Evolutionary conservation across 2,329 filamentous ascomycete species (phyloP), one percentile per base, ranked within the genome.

Genomic region (Diaporthe eres): DNA sequence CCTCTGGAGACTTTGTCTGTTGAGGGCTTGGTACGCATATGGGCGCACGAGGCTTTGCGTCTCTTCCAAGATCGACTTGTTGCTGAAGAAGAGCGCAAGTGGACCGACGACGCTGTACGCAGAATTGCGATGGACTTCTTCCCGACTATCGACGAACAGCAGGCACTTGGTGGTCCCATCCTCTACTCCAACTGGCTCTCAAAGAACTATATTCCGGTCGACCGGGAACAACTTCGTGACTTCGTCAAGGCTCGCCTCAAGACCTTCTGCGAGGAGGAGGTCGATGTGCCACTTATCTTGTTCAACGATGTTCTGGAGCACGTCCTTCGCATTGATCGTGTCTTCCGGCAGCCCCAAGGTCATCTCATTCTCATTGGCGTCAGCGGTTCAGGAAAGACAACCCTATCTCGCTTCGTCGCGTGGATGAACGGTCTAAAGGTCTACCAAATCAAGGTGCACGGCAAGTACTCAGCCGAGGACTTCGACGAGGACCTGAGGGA

Each of bases 371-470:
- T 99, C 74, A 99, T 99, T 80, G 97, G 97, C 87, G 97, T 99
- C 73, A 99, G 97, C 83, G 97, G 97, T 79, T 98, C 95, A 88
- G 97, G 97, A 85, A 99, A 99, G 88, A 99, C 97, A 5, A 99
- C 97, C 0, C 87, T 99, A 17, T 98, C 97, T 44, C 94, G 97
- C 75, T 99, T 99, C 79, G 97, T 99, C 77, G 97, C 97, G 63
- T 99, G 97, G 97, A 99, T 99, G 97, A 99, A 99, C 81, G 97
- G 97, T 76, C 89, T 99, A 77, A 98, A 96, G 83, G 96, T 99
- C 55, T 99, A 98, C 90, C 97, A 99, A 86, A 99, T 99, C 90
- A 99, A 99, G 88, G 97, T 99, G 0, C 97, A 99, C 81, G 97
- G 97, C 78, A 98, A 96, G 83, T 99, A 99, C 86, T 98, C 97